Conservation (phyloP, 2,329 filamentous ascomycete species). For the Aspergillus neotritici region DNA sequence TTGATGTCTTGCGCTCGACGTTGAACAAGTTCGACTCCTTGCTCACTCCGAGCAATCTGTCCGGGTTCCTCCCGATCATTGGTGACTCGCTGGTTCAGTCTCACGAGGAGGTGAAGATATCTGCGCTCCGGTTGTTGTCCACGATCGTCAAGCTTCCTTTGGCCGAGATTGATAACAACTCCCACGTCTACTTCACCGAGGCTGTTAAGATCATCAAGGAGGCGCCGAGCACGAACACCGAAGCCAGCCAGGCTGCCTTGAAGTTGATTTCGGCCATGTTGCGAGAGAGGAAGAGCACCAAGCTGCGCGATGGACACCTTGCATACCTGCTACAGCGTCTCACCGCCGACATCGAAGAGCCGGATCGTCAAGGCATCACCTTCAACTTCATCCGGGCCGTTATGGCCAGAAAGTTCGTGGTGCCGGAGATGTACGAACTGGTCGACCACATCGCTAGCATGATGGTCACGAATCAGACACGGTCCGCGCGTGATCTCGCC, state of each 20-base stretch:
- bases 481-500: slow-evolving; percentile 78
- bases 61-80: slow-evolving; percentile 80
- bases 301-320: slow-evolving; percentile 73
- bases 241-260: slow-evolving; percentile 78
- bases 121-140: slow-evolving; percentile 76
- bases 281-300: slow-evolving; percentile 69
- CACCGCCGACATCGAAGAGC: slow-evolving; percentile 84
- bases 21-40: slow-evolving; percentile 79
- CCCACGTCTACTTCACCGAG: slow-evolving; percentile 75
- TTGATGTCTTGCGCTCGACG: slow-evolving; percentile 81
- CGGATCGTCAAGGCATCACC: slow-evolving; percentile 82
- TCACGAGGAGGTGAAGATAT: slow-evolving; percentile 89
- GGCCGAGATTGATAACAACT: slow-evolving; percentile 61
- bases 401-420: slow-evolving; percentile 76
- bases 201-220: slow-evolving; percentile 74
- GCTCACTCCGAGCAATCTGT: slow-evolving; percentile 70
- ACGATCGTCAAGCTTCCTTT: slow-evolving; percentile 82
- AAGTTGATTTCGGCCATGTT: slow-evolving; percentile 83
- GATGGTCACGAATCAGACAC: slow-evolving; percentile 95
- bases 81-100: slow-evolving; percentile 78
- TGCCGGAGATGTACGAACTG: slow-evolving; percentile 82
- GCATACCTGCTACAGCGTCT: slow-evolving; percentile 77
- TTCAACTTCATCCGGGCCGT: slow-evolving; percentile 92
- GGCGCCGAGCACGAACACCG: slow-evolving; percentile 71
- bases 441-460: slow-evolving; percentile 82